Base-by-base conservation (phyloP, 768 basidiomycete species). In the Phanerochaete carnosa region DNA sequence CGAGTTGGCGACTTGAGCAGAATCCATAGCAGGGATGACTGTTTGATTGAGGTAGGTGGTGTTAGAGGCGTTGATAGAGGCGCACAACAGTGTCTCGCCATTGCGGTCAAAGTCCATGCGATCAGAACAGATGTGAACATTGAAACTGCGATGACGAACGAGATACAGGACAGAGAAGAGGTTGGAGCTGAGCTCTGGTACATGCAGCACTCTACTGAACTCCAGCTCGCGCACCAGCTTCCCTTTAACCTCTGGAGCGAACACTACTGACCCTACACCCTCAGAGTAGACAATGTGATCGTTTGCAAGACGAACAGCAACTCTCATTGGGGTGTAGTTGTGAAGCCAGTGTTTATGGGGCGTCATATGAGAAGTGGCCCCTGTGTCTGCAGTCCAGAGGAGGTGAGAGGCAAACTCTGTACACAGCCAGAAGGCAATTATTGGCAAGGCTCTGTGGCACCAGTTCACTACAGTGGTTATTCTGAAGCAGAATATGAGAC, bases 361-460 rank as follows among this genome's bases (percentile, higher is more conserved):
- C 3, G 71, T 72, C 73, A 74, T 75, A 67, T 73, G 69, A 59
- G 67, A 63, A 61, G 73, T 70, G 62, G 72, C 71, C 30, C 72
- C 73, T 64, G 70, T 72, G 65, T 75, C 72, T 56, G 64, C 59
- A 53, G 66, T 73, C 70, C 71, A 73, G 50, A 47, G 46, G 22
- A 23, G 46, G 46, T 23, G n/a, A 6, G 4, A 11, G n/a, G 22
- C 26, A 26, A 12, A 22, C 22, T 47, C 46, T 19, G 33, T 7
- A 15, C 8, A 7, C 8, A 15, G 8, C 7, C 8, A 35, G 33
- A 7, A 35, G 7, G 33, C 33, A 35, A 15, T 35, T 7, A n/a
- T n/a, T n/a, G n/a, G n/a, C n/a, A n/a, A n/a, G n/a, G n/a, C n/a
- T n/a, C n/a, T n/a, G n/a, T n/a, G n/a, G n/a, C n/a, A n/a, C n/a